Base-by-base conservation (phyloP, 2,329 filamentous ascomycete genomes). In the Botrytis squamosa region DNA sequence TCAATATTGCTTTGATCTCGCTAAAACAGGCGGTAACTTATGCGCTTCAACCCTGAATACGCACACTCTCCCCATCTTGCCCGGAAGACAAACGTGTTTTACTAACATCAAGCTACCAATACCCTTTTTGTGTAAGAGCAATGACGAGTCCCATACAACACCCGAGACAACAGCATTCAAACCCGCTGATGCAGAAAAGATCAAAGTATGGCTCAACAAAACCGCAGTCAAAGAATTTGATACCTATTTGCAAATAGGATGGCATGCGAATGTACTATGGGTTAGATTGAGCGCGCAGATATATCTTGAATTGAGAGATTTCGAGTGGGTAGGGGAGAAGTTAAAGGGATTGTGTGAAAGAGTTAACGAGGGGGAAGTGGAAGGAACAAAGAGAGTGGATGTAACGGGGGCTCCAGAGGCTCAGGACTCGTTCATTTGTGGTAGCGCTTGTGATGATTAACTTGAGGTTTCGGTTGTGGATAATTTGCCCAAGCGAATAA, bases 241-340 rank as follows among this genome's bases (percentile, higher is more conserved):
- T 74, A 96, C 94, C 0, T 95, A 93, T 80, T 63, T 79, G 8
- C 79, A 80, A 71, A 83, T 96, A 70, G 86, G 90, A 8, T 90
- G 94, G 77, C 86, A 83, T 70, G 65, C 64, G 0, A 87, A 86
- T 0, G 85, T 85, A 70, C 86, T 91, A 80, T 97, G 92, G 92
- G 85, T 88, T 0, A 85, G 95, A 67, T 79, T 97, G 60, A 94
- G 92, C 80, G 93, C 89, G 29, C 94, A 97, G 85, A 88, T 96
- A 0, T 98, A 95, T 81, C 82, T 98, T 18, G 93, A 93, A 42
- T 80, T 90, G 76, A 85, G 86, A 22, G 94, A 98, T 82, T 97
- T 96, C 79, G 88, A 91, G 80, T 93, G 88, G 88, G 86, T 88
- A 10, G 92, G 86, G 0, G 80, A 62, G 49, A 77, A 64, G 25